A percentile compares a stretch with the other conserved stretches of the same genome.
Evolutionary conservation across 75 land plant genomes (phyloP).

Genomic region (Sequoiadendron giganteum): DNA sequence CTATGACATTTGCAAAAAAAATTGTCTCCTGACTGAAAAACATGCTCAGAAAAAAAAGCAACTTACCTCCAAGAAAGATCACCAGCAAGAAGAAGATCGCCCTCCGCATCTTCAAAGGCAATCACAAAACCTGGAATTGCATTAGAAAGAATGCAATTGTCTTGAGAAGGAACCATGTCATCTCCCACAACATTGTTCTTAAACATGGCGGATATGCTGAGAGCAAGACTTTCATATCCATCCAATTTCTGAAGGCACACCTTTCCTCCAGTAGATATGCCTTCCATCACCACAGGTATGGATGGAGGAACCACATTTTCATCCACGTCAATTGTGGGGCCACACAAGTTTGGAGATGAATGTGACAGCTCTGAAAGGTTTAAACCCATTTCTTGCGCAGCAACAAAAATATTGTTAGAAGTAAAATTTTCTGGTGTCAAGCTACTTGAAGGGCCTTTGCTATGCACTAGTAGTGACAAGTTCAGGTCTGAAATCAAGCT

Average conservation of each 20-base stretch:
- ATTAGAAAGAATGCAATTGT: slow-evolving; percentile 10
- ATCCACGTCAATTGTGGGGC: not conserved
- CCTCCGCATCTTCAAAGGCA: slow-evolving; percentile 30
- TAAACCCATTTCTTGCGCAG: not conserved
- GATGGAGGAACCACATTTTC: not conserved
- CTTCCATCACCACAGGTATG: slow-evolving; percentile 26
- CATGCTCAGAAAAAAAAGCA: slow-evolving; percentile 2
- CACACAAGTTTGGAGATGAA: not conserved
- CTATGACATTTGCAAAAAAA: not conserved
- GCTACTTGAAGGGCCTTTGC: not conserved
- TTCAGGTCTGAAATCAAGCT: slow-evolving; percentile 4
- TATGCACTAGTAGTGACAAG: not conserved
- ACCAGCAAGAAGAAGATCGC: slow-evolving; percentile 35
- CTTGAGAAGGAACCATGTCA: not conserved
- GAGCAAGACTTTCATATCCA: slow-evolving; percentile 26
- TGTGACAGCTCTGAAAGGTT: not conserved
- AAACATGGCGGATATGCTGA: slow-evolving; percentile 16
- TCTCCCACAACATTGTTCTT: not conserved
- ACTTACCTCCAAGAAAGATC: slow-evolving; percentile 31
- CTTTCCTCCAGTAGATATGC: slow-evolving; percentile 21
- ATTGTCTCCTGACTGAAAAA: not conserved
- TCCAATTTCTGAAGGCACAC: slow-evolving; percentile 22
- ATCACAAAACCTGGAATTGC: slow-evolving; percentile 25
- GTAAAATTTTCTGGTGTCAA: not conserved
- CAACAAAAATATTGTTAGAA: not conserved